Percentiles rank a stretch among this genome's conserved stretches.
Evolutionary conservation across 1,284 basidiomycete species (phyloP).

Genomic region (Schizophyllum commune): DNA sequence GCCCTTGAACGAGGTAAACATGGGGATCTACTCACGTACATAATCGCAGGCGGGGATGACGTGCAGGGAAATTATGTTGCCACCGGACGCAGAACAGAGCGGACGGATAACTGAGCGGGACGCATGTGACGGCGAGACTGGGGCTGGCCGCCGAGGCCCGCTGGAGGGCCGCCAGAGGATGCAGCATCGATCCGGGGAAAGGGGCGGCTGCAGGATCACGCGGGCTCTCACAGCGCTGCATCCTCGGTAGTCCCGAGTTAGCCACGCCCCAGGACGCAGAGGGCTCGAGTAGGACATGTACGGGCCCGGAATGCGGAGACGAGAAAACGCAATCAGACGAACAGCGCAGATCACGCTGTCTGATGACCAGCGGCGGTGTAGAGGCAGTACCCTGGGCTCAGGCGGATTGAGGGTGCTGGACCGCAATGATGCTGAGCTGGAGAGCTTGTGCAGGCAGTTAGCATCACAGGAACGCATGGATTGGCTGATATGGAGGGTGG

Average conservation of each 20-base stretch:
- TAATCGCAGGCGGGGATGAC: not conserved
- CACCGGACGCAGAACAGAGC: not conserved
- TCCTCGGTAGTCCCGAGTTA: not conserved
- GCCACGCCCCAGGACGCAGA: not conserved
- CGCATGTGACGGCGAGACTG: not conserved
- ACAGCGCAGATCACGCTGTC: not conserved
- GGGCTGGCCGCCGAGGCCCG: not conserved
- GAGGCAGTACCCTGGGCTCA: not conserved
- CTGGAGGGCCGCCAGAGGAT: not conserved
- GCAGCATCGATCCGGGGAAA: not conserved
- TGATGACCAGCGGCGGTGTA: not conserved
- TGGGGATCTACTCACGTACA: not conserved
- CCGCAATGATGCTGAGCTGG: not conserved
- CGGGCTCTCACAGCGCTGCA: not conserved
- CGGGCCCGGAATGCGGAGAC: not conserved
- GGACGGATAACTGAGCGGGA: not conserved
- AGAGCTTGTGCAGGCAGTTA: not conserved
- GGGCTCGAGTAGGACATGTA: not conserved
- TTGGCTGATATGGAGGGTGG: not conserved
- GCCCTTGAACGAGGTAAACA: not conserved
- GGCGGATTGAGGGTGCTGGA: not conserved
- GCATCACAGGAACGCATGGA: not conserved
- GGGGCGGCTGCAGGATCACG: not conserved
- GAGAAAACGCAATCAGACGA: not conserved
- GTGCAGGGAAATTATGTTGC: not conserved